Percentiles rank a stretch among this genome's conserved stretches.
Evolutionary conservation across 257 asterid species (phyloP).

Genomic region (Fraxinus excelsior): DNA sequence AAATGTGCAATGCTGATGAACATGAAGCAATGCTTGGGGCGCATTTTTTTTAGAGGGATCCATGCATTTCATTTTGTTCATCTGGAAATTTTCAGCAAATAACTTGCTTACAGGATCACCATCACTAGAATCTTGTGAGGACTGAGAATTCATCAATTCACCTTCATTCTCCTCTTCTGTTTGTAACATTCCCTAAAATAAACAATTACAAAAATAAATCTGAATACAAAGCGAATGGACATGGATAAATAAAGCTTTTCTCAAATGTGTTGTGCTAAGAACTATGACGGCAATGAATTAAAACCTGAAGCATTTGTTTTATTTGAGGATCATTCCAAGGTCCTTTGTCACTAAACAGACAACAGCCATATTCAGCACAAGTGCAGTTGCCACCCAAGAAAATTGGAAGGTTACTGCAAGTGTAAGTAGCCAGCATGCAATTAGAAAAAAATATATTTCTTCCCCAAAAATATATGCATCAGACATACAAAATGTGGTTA

Average conservation of each 20-base stretch:
- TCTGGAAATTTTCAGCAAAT: not conserved
- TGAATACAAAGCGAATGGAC: not conserved
- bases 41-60: not conserved
- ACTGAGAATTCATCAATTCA: not conserved
- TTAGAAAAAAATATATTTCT: not conserved
- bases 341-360: slow-evolving; percentile 70
- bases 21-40: not conserved
- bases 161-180: slow-evolving; percentile 34
- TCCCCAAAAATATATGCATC: not conserved
- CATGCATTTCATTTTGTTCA: not conserved
- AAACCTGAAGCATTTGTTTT: slow-evolving; percentile 50
- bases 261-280: not conserved
- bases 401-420: slow-evolving; percentile 61
- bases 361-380: slow-evolving; percentile 57
- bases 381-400: slow-evolving; percentile 74
- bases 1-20: not conserved
- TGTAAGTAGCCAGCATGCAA: not conserved
- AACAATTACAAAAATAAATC: not conserved
- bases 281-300: not conserved
- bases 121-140: slow-evolving; percentile 23
- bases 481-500: slow-evolving; percentile 20
- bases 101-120: slow-evolving; percentile 34
- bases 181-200: slow-evolving; percentile 45
- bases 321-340: slow-evolving; percentile 77
- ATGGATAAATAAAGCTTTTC: not conserved